Percentiles rank a stretch among this genome's conserved stretches.
Conservation (phyloP, 495 filamentous ascomycete species). For the Aspergillus avenaceus region DNA sequence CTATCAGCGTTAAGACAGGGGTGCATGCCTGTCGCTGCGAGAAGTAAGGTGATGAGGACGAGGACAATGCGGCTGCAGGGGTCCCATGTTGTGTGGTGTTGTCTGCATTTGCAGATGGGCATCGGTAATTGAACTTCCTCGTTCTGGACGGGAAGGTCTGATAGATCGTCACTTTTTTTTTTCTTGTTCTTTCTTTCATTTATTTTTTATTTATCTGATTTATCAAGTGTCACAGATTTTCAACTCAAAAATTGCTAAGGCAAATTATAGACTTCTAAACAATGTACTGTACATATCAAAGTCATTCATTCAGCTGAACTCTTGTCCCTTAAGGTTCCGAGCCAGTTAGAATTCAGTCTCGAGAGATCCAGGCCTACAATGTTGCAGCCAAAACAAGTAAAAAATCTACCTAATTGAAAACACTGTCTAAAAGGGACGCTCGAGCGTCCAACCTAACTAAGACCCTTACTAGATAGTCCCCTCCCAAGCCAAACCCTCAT, state of each 20-base stretch:
- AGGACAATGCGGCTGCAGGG: slow-evolving; percentile 2
- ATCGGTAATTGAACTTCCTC: not conserved
- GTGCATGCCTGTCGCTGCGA: not conserved
- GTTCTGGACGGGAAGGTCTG: not conserved
- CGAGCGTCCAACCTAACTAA: not conserved
- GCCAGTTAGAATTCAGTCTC: not conserved
- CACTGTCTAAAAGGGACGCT: not conserved
- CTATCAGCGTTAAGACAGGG: not conserved
- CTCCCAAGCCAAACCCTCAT: not conserved
- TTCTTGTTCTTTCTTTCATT: not conserved
- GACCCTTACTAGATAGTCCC: not conserved
- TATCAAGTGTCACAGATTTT: not conserved
- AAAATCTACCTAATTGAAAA: not conserved
- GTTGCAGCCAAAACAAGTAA: not conserved
- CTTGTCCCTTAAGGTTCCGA: not conserved
- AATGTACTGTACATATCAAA: not conserved
- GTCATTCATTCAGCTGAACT: not conserved
- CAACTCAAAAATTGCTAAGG: not conserved
- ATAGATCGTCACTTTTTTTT: not conserved
- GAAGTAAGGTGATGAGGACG: not conserved
- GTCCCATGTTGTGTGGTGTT: not conserved
- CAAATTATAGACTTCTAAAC: not conserved
- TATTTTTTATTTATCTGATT: slow-evolving; percentile 2
- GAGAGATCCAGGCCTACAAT: no score
- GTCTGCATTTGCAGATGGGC: not conserved